Conservation (phyloP, 495 filamentous ascomycete species). For the Penicillium angulare region DNA sequence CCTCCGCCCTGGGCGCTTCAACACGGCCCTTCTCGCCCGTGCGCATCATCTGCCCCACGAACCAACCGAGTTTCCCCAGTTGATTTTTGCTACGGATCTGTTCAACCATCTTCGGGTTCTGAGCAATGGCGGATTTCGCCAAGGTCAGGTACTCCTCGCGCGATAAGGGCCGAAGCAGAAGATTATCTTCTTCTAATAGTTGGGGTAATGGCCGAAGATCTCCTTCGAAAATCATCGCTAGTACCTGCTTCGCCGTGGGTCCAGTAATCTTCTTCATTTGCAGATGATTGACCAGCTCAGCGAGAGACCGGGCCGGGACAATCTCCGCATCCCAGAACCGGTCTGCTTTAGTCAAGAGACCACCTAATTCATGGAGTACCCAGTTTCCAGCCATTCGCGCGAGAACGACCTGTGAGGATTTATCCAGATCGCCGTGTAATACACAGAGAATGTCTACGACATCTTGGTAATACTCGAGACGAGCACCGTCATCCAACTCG, state of each 20-base stretch:
- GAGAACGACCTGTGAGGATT: slow-evolving; percentile 22
- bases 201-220: slow-evolving; percentile 52
- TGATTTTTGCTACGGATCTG: slow-evolving; percentile 66
- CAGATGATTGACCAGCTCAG: slow-evolving; percentile 64
- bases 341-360: slow-evolving; percentile 58
- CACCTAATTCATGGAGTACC: slow-evolving; percentile 88
- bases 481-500: slow-evolving; percentile 71
- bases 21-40: slow-evolving; percentile 71
- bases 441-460: slow-evolving; percentile 57
- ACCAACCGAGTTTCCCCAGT: slow-evolving; percentile 76
- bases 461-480: slow-evolving; percentile 80
- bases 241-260: slow-evolving; percentile 70
- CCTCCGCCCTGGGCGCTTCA: slow-evolving; percentile 70
- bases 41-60: slow-evolving; percentile 90
- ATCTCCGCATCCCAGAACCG: slow-evolving; percentile 51
- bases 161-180: slow-evolving; percentile 61
- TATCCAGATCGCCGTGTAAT: slow-evolving; percentile 34
- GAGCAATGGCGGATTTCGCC: slow-evolving; percentile 38
- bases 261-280: slow-evolving; percentile 68
- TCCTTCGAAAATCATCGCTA: slow-evolving; percentile 58
- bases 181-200: slow-evolving; percentile 62
- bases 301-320: slow-evolving; percentile 60
- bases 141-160: slow-evolving; percentile 47
- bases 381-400: slow-evolving; percentile 57
- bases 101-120: slow-evolving; percentile 60